A percentile compares a stretch with the other conserved stretches of the same genome.
phyloP scores from a whole-genome alignment of 2,329 filamentous ascomycete species.

The Aspergillus pseudonomiae region DNA sequence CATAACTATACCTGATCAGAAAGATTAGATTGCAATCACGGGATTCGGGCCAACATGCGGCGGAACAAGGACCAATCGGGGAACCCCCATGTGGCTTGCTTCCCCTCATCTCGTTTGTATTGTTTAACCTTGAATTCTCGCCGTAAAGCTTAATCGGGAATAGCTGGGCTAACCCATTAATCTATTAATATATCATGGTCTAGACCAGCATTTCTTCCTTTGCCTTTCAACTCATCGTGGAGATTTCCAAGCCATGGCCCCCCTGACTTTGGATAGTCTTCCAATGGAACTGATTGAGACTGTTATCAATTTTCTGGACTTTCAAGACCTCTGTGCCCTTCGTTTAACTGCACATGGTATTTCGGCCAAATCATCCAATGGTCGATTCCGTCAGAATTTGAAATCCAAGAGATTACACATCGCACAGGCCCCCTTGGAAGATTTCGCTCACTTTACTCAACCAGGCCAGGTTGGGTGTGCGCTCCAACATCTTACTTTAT shows the following conservation, averaged over 20 bases:
- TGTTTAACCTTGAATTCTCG: background rate
- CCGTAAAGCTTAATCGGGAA: background rate
- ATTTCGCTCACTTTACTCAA: background rate
- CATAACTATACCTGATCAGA: background rate
- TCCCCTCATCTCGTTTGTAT: no score
- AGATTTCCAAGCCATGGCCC: background rate
- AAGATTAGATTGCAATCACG: background rate
- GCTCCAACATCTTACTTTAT: background rate
- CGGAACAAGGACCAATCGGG: background rate
- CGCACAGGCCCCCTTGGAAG: background rate
- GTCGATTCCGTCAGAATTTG: background rate
- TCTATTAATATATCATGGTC: no score
- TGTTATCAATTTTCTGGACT: background rate
- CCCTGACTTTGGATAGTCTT: background rate
- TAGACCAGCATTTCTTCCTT: no score
- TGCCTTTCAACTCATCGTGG: no score
- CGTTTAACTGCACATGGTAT: background rate
- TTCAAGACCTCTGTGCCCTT: constrained; percentile 3
- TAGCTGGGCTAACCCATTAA: background rate
- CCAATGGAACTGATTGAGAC: constrained; percentile 6
- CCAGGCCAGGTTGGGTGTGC: background rate
- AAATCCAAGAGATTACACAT: background rate
- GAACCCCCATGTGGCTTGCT: background rate
- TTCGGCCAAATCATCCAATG: background rate
- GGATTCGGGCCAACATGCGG: no score